A percentile compares a stretch with the other conserved stretches of the same genome.
phyloP scores from a whole-genome alignment of 2,329 filamentous ascomycete genomes.

The Cladosporium sp. region DNA sequence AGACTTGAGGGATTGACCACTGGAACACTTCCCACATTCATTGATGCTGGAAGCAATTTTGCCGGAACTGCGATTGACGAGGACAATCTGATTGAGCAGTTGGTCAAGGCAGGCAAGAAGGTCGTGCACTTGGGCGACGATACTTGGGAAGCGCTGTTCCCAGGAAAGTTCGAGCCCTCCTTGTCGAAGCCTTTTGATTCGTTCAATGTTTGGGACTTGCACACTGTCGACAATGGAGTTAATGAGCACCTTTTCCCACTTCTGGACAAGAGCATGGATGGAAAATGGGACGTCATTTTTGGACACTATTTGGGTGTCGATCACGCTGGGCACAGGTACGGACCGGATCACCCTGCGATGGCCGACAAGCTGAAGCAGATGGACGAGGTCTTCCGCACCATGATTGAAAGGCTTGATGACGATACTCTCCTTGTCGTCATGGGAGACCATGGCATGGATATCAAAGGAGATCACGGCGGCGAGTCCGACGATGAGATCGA shows the following conservation, averaged over 20 bases:
- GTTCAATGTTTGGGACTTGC: slow-evolving; percentile 97
- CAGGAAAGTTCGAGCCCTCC: slow-evolving; percentile 84
- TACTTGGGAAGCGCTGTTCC: slow-evolving; percentile 93
- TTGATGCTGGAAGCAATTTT: slow-evolving; percentile 93
- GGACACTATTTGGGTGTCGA: slow-evolving; percentile 94
- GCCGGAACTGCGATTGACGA: slow-evolving; percentile 94
- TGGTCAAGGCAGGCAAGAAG: slow-evolving; percentile 66
- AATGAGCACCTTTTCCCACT: slow-evolving; percentile 87
- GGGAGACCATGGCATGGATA: slow-evolving; percentile 99
- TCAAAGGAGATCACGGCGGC: slow-evolving; percentile 95
- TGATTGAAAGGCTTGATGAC: slow-evolving; percentile 74
- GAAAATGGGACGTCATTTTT: slow-evolving; percentile 89
- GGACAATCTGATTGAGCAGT: slow-evolving; percentile 71
- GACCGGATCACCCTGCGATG: slow-evolving; percentile 91
- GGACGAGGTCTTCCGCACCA: slow-evolving; percentile 72
- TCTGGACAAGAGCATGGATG: slow-evolving; percentile 62
- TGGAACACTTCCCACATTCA: slow-evolving; percentile 89
- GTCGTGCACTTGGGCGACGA: slow-evolving; percentile 97
- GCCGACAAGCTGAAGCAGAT: slow-evolving; percentile 86
- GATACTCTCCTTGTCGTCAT: slow-evolving; percentile 88
- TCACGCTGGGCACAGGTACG: slow-evolving; percentile 94
- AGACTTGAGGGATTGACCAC: slow-evolving; percentile 92
- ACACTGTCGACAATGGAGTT: slow-evolving; percentile 95
- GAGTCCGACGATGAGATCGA: slow-evolving; percentile 96
- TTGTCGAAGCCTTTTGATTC: slow-evolving; percentile 90